Base-by-base conservation (phyloP, 2,329 filamentous ascomycete genomes). In the Plenodomus lindquistii region DNA sequence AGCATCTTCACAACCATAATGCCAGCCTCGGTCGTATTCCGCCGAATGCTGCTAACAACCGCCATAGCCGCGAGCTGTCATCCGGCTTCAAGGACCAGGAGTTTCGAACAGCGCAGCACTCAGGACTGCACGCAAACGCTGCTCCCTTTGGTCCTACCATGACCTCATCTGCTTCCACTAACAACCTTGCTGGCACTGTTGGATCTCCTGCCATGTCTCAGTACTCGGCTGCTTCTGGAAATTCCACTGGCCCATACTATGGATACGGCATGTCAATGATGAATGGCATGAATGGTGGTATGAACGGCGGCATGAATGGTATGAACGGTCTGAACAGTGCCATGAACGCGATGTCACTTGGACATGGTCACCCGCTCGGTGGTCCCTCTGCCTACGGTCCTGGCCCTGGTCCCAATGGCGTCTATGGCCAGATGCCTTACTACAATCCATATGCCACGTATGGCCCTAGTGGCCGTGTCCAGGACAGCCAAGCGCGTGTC, bases 1-100 rank as follows among this genome's bases (percentile, higher is more conserved):
- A 82, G 55, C 77, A 80, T 60, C 76, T 82, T 41, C 82, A 85
- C 55, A 81, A 92, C 60, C 89, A 93, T 75, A 93, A 91, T 70
- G 86, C 87, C 31, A 94, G 85, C 70, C 81, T 94, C 51, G 89
- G 91, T 43, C 87, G 89, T 45, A 89, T 91, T 64, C 89, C 89
- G 24, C 79, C 82, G 37, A 84, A 84, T 47, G 84, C 80, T 17
- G 73, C 87, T 44, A 80, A 80, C 46, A 83, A 83, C 62, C 86
- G 88, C 53, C 88, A 91, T 67, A 88, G 81, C 70, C 86, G 89
- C 48, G 88, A 93, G 67, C 75, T 91, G 20, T 85, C 85, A 10
- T 74, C 73, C 16, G 65, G 67, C 20, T 69, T 71, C 51, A 69
- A 65, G 45, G 75, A 79, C 24, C 78, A 83, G 46, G 77, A 79